These are phyloP conservation scores for Plantago major DNA, from an alignment of 257 asterid genomes.

Conservation along the genomic window DNA sequence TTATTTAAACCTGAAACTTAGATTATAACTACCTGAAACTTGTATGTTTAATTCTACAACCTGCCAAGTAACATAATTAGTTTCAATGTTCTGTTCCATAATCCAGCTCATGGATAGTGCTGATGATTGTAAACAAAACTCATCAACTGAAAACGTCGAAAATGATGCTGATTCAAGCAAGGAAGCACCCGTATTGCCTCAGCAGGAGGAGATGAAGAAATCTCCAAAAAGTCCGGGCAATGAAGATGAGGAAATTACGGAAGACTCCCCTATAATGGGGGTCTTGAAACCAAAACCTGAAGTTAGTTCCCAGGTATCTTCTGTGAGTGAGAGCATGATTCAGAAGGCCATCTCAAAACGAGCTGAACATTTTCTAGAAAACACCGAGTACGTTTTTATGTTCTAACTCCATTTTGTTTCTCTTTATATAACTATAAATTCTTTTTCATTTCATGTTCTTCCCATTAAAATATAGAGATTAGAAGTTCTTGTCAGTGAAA, in stretches of 20 bases:
- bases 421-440: conserved; percentile 7
- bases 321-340: conserved; percentile 50
- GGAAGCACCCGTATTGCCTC: conserved; percentile 32
- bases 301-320: conserved; percentile 35
- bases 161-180: conserved; percentile 22
- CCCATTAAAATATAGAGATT: neutral
- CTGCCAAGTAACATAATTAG: neutral
- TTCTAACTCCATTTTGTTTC: conserved; percentile 14
- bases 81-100: conserved; percentile 24
- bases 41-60: conserved; percentile 3
- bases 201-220: conserved; percentile 37
- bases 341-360: conserved; percentile 67
- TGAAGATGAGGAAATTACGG: conserved; percentile 49
- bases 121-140: conserved; percentile 35
- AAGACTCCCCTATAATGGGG: conserved; percentile 93
- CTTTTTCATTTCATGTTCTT: conserved; percentile 3
- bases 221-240: conserved; percentile 29
- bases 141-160: conserved; percentile 27
- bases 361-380: conserved; percentile 66
- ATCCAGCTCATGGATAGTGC: conserved; percentile 54
- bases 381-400: conserved; percentile 56
- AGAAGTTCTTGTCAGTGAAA: neutral
- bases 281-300: conserved; percentile 52
- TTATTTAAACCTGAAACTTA: no score
- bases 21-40: no score